phyloP scores from a whole-genome alignment of 495 filamentous ascomycete genomes.

The Annulohypoxylon nitens region DNA sequence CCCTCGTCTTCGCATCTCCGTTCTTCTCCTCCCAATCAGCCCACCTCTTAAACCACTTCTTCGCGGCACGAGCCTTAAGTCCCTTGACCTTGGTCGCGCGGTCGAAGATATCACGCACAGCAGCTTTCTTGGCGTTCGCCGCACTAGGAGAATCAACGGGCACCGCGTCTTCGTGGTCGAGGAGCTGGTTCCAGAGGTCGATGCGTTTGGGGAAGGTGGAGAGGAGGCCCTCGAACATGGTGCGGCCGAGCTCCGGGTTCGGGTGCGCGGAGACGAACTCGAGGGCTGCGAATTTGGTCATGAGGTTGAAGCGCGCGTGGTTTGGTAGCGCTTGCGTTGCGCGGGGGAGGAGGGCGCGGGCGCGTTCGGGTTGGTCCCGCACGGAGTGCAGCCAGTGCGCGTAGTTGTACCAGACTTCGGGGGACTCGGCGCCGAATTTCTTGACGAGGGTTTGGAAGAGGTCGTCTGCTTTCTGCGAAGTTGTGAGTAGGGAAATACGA shows the following conservation, averaged over 20 bases:
- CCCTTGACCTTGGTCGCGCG: slow-evolving; percentile 78
- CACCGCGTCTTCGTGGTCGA: slow-evolving; percentile 77
- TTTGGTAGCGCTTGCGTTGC: slow-evolving; percentile 83
- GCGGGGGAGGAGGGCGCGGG: slow-evolving; percentile 83
- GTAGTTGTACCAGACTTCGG: slow-evolving; percentile 92
- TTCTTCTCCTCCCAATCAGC: slow-evolving; percentile 80
- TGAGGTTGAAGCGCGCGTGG: slow-evolving; percentile 79
- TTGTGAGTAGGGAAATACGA: slow-evolving; percentile 37
- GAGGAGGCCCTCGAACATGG: slow-evolving; percentile 90
- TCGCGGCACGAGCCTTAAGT: slow-evolving; percentile 78
- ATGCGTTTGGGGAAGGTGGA: slow-evolving; percentile 86
- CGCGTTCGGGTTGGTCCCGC: slow-evolving; percentile 74
- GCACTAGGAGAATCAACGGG: slow-evolving; percentile 9
- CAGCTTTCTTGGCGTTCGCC: slow-evolving; percentile 57
- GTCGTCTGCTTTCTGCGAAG: slow-evolving; percentile 82
- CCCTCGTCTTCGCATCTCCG: slow-evolving; percentile 77
- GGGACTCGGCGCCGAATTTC: slow-evolving; percentile 83
- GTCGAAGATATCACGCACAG: slow-evolving; percentile 81
- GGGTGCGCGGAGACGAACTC: slow-evolving; percentile 89
- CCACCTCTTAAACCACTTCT: slow-evolving; percentile 88
- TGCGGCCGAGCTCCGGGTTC: slow-evolving; percentile 90
- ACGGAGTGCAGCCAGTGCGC: slow-evolving; percentile 88
- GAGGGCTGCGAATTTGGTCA: slow-evolving; percentile 87
- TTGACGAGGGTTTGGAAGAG: slow-evolving; percentile 88
- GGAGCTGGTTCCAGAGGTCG: slow-evolving; percentile 90